Percentiles rank a stretch among this genome's conserved stretches.
Conservation (phyloP, 495 filamentous ascomycete genomes). For the Lindgomyces ingoldianus region DNA sequence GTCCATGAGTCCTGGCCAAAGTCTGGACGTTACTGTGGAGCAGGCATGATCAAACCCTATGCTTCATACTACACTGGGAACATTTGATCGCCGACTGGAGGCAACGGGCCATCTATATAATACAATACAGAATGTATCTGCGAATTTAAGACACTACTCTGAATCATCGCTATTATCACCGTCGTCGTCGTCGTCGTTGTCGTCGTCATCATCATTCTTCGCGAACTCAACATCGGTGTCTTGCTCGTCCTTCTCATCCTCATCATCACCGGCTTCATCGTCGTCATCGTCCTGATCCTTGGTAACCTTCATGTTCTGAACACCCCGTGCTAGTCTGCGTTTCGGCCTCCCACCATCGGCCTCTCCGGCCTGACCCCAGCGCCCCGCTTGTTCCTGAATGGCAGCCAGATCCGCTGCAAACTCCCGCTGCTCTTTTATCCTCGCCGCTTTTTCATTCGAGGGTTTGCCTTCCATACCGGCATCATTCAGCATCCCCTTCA, state of each 20-base stretch:
- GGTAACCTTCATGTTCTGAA: neutral
- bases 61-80: neutral
- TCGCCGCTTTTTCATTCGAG: slow-evolving; percentile 75
- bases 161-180: neutral
- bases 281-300: neutral
- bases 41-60: too few relatives aligned
- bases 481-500: slow-evolving; percentile 74
- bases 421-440: slow-evolving; percentile 84
- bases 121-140: neutral
- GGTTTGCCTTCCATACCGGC: slow-evolving; percentile 86
- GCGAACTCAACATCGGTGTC: neutral
- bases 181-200: neutral
- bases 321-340: slow-evolving; percentile 20
- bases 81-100: too few relatives aligned
- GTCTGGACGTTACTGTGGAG: too few relatives aligned
- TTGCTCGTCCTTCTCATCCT: neutral
- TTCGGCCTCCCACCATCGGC: slow-evolving; percentile 44
- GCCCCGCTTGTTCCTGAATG: slow-evolving; percentile 73
- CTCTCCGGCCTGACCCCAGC: slow-evolving; percentile 65
- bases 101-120: neutral
- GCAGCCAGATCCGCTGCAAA: slow-evolving; percentile 77
- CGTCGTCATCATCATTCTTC: neutral
- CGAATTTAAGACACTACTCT: too few relatives aligned
- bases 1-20: too few relatives aligned
- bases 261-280: neutral